These are phyloP conservation scores for Chamaecrista fasciculata DNA, from an alignment of 306 rosid species.

Conservation along the genomic window DNA sequence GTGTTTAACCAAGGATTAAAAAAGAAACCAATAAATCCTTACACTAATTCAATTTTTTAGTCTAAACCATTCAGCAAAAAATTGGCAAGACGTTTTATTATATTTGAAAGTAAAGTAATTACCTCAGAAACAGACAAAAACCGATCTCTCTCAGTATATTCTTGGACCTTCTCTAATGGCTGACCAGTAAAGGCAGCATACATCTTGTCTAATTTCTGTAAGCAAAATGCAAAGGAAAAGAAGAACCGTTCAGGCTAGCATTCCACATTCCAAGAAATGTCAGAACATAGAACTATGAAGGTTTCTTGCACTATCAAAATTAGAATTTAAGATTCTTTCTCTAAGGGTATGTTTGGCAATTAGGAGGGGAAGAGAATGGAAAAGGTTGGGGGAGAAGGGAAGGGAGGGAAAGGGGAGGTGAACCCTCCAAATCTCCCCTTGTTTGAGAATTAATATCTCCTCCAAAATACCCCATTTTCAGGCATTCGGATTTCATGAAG, in stretches of 20 bases:
- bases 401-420: no score
- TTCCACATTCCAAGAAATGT: constrained; percentile 5
- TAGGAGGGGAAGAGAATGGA: no score
- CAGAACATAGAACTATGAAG: constrained; percentile 4
- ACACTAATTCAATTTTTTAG: neutral
- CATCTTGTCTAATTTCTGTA: constrained; percentile 93
- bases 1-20: neutral
- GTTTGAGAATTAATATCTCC: no score
- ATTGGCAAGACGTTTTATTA: neutral
- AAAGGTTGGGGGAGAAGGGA: no score
- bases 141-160: constrained; percentile 88
- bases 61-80: neutral
- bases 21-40: neutral
- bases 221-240: constrained; percentile 24
- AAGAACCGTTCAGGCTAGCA: constrained; percentile 4
- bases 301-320: constrained; percentile 1
- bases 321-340: constrained; percentile 1
- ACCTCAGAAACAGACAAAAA: constrained; percentile 91
- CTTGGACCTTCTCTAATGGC: constrained; percentile 80
- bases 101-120: constrained; percentile 16
- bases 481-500: no score
- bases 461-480: no score
- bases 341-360: no score
- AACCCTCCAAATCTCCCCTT: no score
- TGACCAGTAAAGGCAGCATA: constrained; percentile 88